These are phyloP conservation scores for Coemansia sp. DNA, from an alignment of 192 early-diverging fungal genomes.

Conservation along the genomic window DNA sequence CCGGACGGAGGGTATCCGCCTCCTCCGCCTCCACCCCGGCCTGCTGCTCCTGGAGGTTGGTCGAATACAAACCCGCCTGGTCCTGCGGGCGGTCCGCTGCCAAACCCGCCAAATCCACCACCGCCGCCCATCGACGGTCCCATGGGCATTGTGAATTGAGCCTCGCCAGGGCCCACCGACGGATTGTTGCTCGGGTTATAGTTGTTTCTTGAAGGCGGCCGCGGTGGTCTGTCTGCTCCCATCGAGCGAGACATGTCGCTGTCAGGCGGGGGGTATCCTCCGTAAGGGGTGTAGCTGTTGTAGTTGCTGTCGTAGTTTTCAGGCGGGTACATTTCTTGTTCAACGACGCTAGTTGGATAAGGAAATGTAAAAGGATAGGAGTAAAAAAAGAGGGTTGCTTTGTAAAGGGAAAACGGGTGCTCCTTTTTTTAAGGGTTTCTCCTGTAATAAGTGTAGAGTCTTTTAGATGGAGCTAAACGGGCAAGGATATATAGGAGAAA, in stretches of 20 bases:
- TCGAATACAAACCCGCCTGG: conserved; percentile 23
- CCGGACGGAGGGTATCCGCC: conserved; percentile 12
- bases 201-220: neutral
- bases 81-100: conserved; percentile 17
- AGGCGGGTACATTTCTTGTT: conserved; percentile 27
- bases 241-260: neutral
- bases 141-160: conserved; percentile 29
- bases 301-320: conserved; percentile 9
- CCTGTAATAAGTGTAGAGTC: too few species aligned
- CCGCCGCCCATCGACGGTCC: conserved; percentile 8
- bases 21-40: too few species aligned
- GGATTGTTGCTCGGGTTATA: conserved; percentile 32
- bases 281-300: conserved; percentile 8
- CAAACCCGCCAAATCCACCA: conserved; percentile 19
- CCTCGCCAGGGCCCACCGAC: conserved; percentile 24
- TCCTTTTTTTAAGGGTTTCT: too few species aligned
- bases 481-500: too few species aligned
- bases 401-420: too few species aligned
- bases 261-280: conserved; percentile 20
- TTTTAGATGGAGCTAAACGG: too few species aligned
- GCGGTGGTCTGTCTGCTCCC: conserved; percentile 9
- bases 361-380: neutral
- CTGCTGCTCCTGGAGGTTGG: neutral
- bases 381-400: neutral
- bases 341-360: neutral